Percentiles rank a stretch among this genome's conserved stretches.
Evolutionary conservation across 345 rosid genomes (phyloP).

Genomic region (Linum lewisii): DNA sequence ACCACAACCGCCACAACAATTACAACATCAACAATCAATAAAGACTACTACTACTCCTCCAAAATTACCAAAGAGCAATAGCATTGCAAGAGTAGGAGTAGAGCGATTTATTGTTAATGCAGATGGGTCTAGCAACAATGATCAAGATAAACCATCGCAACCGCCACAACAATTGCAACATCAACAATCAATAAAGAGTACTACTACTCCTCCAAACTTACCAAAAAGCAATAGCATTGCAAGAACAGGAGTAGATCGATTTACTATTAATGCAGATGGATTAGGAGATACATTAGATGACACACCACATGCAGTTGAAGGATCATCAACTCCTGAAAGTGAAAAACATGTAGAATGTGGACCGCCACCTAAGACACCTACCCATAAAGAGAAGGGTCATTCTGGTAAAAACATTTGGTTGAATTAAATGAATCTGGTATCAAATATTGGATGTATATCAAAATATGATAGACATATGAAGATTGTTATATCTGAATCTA

Average conservation of each 20-base stretch:
- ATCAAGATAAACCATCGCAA: no score
- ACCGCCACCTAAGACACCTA: slow-evolving; percentile 10
- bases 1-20: no score
- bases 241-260: no score
- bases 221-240: background rate
- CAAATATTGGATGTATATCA: no score
- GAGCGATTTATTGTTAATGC: no score
- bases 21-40: no score
- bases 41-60: background rate
- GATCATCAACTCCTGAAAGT: background rate
- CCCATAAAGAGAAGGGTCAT: slow-evolving; percentile 23
- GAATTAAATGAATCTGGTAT: no score
- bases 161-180: no score
- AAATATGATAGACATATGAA: no score
- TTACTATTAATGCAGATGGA: no score
- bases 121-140: no score
- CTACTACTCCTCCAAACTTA: background rate
- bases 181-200: background rate
- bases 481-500: no score
- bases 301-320: background rate
- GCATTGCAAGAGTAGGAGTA: background rate
- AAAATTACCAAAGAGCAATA: background rate
- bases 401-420: slow-evolving; percentile 38
- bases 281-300: background rate
- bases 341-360: background rate